A percentile compares a stretch with the other conserved stretches of the same genome.
Conservation (phyloP, 2,329 filamentous ascomycete species). For the Sporothrix brunneoviolacea region DNA sequence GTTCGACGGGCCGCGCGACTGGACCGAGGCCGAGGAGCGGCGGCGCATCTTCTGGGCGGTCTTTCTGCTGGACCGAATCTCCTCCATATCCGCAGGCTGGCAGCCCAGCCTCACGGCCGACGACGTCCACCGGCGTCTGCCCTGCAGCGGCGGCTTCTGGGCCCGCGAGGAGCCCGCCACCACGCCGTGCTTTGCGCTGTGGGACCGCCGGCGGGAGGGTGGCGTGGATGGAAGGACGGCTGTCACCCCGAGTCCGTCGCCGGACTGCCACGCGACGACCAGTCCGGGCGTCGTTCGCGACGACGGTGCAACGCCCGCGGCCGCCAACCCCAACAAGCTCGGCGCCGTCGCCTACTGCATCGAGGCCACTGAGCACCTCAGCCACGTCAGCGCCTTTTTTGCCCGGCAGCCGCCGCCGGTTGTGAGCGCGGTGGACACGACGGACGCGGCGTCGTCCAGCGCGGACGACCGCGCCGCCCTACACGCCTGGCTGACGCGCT, state of each 20-base stretch:
- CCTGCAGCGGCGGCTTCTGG: conserved; percentile 28
- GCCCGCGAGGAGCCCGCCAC: conserved; percentile 25
- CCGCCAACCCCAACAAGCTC: conserved; percentile 15
- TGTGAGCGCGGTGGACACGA: conserved; percentile 27
- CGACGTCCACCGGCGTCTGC: conserved; percentile 28
- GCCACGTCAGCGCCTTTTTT: conserved; percentile 28
- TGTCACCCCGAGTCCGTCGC: too few relatives aligned
- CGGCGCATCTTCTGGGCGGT: conserved; percentile 32
- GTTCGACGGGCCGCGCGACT: conserved; percentile 24
- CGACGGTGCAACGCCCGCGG: neutral
- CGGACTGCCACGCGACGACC: too few relatives aligned
- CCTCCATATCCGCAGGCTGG: conserved; percentile 26
- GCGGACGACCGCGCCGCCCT: too few relatives aligned
- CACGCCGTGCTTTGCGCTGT: conserved; percentile 22
- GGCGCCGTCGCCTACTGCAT: conserved; percentile 33
- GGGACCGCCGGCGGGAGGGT: conserved; percentile 3
- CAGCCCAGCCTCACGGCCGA: conserved; percentile 28
- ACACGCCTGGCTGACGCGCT: conserved; percentile 35
- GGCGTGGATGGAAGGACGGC: too few relatives aligned
- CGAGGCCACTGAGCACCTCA: conserved; percentile 32
- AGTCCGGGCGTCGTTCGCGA: neutral
- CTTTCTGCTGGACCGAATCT: conserved; percentile 30
- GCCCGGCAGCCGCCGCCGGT: conserved; percentile 11
- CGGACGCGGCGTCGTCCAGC: conserved; percentile 26
- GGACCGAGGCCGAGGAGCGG: conserved; percentile 26